Evolutionary conservation across 257 asterid genomes (phyloP).

Genomic region (Solanum chilense): DNA sequence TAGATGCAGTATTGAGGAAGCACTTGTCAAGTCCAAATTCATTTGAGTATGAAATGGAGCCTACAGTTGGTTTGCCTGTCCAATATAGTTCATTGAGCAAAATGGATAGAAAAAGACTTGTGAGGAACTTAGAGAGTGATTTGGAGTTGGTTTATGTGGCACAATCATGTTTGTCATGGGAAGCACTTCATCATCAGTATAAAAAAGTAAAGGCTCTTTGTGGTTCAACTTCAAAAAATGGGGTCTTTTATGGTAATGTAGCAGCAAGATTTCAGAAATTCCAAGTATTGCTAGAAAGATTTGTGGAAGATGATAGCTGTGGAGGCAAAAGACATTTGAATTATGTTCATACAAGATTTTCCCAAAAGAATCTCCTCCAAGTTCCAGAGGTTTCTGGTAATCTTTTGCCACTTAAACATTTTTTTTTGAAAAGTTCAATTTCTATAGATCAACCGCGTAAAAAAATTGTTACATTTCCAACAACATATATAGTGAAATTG

Average conservation of each 20-base stretch:
- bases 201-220: conserved; percentile 27
- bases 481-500: no score
- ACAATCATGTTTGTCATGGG: conserved; percentile 53
- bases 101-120: conserved; percentile 17
- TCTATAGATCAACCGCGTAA: neutral
- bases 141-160: conserved; percentile 52
- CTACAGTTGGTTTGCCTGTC: neutral
- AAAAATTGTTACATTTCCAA: neutral
- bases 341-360: conserved; percentile 21
- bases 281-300: conserved; percentile 36
- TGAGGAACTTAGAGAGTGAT: conserved; percentile 42
- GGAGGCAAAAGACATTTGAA: conserved; percentile 13
- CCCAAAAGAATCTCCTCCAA: conserved; percentile 33
- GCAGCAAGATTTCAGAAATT: conserved; percentile 31
- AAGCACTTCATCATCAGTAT: conserved; percentile 42
- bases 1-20: conserved; percentile 28
- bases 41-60: neutral
- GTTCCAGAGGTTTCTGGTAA: conserved; percentile 51
- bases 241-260: conserved; percentile 5
- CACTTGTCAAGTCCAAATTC: neutral
- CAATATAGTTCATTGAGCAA: neutral
- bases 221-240: neutral
- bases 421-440: neutral
- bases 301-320: conserved; percentile 32
- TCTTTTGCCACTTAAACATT: neutral